phyloP scores from a whole-genome alignment of 2,329 filamentous ascomycete genomes.

The Penicillium sumatraense region DNA sequence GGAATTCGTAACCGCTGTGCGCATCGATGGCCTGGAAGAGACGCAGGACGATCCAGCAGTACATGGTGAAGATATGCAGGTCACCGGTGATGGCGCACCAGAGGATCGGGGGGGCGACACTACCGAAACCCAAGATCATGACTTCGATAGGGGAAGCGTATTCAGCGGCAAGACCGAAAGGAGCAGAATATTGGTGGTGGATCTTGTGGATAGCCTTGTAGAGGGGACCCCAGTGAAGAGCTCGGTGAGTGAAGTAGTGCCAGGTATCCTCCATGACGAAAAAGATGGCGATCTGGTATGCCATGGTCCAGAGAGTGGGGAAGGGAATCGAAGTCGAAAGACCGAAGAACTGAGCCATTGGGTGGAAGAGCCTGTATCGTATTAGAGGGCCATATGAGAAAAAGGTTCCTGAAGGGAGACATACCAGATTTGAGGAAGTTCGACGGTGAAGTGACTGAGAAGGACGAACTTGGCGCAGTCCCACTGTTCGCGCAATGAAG shows the following conservation, averaged over 20 bases:
- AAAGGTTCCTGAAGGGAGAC: too few relatives aligned
- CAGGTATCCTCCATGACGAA: constrained; percentile 96
- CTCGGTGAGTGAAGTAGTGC: constrained; percentile 97
- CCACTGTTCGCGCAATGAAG: constrained; percentile 91
- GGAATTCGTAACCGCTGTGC: constrained; percentile 97
- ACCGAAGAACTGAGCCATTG: constrained; percentile 89
- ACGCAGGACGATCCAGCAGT: constrained; percentile 89
- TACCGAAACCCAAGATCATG: constrained; percentile 89
- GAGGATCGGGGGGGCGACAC: constrained; percentile 78
- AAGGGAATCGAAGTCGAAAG: constrained; percentile 89
- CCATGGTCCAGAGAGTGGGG: constrained; percentile 82
- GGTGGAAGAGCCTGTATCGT: constrained; percentile 92
- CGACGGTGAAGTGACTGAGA: constrained; percentile 94
- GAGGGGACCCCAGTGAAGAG: constrained; percentile 89
- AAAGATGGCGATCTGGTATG: constrained; percentile 88
- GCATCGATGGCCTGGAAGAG: constrained; percentile 98
- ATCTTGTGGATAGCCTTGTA: constrained; percentile 99
- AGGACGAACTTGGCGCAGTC: constrained; percentile 92
- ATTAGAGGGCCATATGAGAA: too few relatives aligned
- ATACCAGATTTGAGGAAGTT: constrained; percentile 94
- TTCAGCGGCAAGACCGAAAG: constrained; percentile 94
- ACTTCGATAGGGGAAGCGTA: constrained; percentile 98
- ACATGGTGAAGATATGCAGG: constrained; percentile 96
- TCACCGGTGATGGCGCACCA: constrained; percentile 84
- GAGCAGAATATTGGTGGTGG: constrained; percentile 97